Conservation (phyloP, 768 basidiomycete genomes). For the Zangia roseola region DNA sequence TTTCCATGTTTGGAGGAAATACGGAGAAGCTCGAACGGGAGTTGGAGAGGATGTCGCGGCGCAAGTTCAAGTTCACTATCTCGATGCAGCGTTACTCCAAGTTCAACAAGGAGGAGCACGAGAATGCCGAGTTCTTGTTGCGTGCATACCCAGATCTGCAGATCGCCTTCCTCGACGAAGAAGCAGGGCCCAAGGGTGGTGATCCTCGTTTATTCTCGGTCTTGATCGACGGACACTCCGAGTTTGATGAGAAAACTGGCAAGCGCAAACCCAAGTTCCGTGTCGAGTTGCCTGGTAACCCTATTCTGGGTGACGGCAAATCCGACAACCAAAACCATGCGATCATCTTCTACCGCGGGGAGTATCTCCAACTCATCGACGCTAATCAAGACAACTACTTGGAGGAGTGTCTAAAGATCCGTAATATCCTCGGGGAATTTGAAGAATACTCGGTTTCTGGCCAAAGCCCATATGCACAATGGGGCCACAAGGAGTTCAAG, state of each 20-base stretch:
- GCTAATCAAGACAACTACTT: conserved; percentile 99
- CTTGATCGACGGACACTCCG: conserved; percentile 96
- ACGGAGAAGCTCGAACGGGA: conserved; percentile 95
- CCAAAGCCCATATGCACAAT: conserved; percentile 94
- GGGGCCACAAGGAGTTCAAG: conserved; percentile 91
- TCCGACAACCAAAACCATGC: conserved; percentile 99
- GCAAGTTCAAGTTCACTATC: conserved; percentile 98
- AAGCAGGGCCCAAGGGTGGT: conserved; percentile 81
- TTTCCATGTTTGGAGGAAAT: conserved; percentile 94
- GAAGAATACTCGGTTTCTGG: conserved; percentile 90
- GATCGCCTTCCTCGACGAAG: conserved; percentile 97
- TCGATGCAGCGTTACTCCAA: conserved; percentile 99
- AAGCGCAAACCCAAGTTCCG: conserved; percentile 96
- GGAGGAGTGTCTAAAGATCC: conserved; percentile 98
- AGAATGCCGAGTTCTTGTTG: conserved; percentile 96
- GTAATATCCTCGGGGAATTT: conserved; percentile 96
- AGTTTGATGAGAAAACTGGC: conserved; percentile 84
- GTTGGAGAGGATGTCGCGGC: conserved; percentile 92
- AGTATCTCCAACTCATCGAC: conserved; percentile 98
- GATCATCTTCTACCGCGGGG: conserved; percentile 98
- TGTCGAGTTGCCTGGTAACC: conserved; percentile 96
- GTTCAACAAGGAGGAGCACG: conserved; percentile 98
- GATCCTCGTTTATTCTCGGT: conserved; percentile 90
- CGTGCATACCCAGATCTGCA: conserved; percentile 98
- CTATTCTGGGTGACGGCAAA: conserved; percentile 98